Base-by-base conservation (phyloP, 2,329 filamentous ascomycete genomes). In the Fusarium coicis region DNA sequence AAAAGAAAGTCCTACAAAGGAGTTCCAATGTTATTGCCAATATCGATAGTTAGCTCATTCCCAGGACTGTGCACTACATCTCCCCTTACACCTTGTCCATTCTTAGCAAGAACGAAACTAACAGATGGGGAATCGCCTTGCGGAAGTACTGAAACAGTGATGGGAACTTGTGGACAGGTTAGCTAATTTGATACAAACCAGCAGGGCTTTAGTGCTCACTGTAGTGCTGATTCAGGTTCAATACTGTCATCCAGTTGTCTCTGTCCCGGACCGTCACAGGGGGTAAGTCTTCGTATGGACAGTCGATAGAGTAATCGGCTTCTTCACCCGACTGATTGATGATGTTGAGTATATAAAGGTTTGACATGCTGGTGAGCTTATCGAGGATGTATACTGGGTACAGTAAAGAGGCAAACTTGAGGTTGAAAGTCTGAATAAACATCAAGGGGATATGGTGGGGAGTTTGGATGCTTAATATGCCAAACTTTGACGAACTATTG, bases 331-430 rank as follows among this genome's bases (percentile, higher is more conserved):
- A 47, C n/a, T 47, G 18, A 11, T 47, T 47, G 10, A 47, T 47
- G 2, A 47, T 47, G 16, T 47, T 47, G 1, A 47, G 44, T 0
- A 47, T 30, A 19, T 47, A 47, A 11, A 47, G 14, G 26, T 47
- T 47, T 47, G 44, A 30, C 44, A 47, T 47, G 0, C 1, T 30
- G 9, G 4, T 21, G 10, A 19, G 26, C 44, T 15, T 21, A 21
- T 7, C 0, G 14, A n/a, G 3, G 4, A n/a, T 11, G 6, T 10
- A 7, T 47, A 0, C 10, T 10, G 3, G 4, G 44, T 7, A 21
- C 19, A 10, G 19, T 3, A 15, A 30, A 11, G 4, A 10, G 16
- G 26, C 9, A 2, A 8, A 16, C 14, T 47, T 30, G 2, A 0
- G 11, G 6, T 5, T 21, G 4, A 5, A 30, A 16, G 19, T n/a